Percentiles rank a stretch among this genome's conserved stretches.
phyloP scores from a whole-genome alignment of 345 rosid species.

The Hirschfeldia incana region DNA sequence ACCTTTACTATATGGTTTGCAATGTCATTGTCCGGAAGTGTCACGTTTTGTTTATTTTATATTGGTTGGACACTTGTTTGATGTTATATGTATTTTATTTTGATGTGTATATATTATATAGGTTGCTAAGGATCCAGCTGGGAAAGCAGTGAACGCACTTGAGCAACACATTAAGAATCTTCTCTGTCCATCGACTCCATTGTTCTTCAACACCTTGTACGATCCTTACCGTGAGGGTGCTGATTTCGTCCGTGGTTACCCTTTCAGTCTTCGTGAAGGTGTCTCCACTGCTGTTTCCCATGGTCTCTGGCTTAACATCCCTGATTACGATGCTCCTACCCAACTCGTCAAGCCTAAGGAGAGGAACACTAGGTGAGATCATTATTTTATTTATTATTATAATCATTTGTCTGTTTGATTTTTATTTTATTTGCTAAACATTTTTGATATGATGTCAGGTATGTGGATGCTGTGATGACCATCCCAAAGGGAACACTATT shows the following conservation, averaged over 20 bases:
- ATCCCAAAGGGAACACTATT: conserved; percentile 92
- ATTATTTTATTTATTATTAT: background rate
- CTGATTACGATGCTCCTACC: conserved; percentile 97
- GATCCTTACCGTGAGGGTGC: conserved; percentile 91
- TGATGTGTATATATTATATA: conserved; percentile 8
- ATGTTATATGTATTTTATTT: too few species aligned
- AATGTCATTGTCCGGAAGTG: conserved; percentile 1
- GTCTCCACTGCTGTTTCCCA: conserved; percentile 93
- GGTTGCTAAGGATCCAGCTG: conserved; percentile 94
- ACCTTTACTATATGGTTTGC: conserved; percentile 27
- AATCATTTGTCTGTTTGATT: too few species aligned
- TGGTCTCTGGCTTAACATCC: conserved; percentile 99
- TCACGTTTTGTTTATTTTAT: conserved; percentile 1
- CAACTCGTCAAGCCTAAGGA: conserved; percentile 97
- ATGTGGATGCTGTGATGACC: conserved; percentile 85
- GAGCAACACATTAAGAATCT: conserved; percentile 96
- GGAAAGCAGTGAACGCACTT: conserved; percentile 78
- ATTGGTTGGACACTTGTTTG: background rate
- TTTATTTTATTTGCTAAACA: background rate
- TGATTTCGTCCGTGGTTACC: conserved; percentile 96
- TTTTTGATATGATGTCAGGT: conserved; percentile 44
- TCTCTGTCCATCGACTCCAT: conserved; percentile 79
- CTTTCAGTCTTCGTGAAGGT: conserved; percentile 95
- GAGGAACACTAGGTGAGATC: conserved; percentile 77
- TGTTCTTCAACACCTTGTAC: conserved; percentile 93